Evolutionary conservation across 768 basidiomycete species (phyloP).

Genomic region (Leccinum barrowsii): DNA sequence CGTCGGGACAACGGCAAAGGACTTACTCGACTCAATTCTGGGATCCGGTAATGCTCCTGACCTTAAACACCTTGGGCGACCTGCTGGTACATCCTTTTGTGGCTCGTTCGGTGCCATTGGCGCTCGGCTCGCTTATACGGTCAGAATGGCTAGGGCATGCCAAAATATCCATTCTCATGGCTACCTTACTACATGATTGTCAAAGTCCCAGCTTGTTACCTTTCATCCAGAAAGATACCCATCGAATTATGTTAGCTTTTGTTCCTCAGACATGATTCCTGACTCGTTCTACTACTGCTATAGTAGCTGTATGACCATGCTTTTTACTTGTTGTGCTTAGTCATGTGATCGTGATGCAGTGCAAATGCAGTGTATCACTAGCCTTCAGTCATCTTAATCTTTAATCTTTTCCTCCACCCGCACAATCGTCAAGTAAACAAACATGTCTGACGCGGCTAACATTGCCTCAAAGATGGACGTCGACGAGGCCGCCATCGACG

Average conservation of each 20-base stretch:
- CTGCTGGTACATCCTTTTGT: conserved; percentile 21
- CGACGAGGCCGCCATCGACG: conserved; percentile 86
- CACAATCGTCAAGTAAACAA: conserved; percentile 3
- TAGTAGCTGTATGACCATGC: not conserved
- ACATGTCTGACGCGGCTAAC: conserved; percentile 38
- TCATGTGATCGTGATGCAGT: conserved; percentile 9
- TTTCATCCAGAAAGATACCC: not conserved
- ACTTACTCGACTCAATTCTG: conserved; percentile 29
- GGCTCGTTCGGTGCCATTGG: conserved; percentile 26
- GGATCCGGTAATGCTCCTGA: conserved; percentile 7
- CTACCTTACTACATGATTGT: conserved; percentile 1
- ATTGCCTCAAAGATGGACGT: conserved; percentile 67
- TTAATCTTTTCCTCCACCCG: conserved; percentile 5
- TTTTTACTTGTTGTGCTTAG: conserved; percentile 13
- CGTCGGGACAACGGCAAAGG: conserved; percentile 19
- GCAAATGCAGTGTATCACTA: not conserved
- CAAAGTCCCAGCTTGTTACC: not conserved
- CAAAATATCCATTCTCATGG: conserved; percentile 16
- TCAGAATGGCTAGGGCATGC: conserved; percentile 16
- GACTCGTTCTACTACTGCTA: no score
- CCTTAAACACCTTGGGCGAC: conserved; percentile 4
- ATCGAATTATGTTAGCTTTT: not conserved
- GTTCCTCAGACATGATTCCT: not conserved
- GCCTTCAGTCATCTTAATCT: conserved; percentile 3
- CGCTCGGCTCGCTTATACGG: conserved; percentile 19